A percentile compares a stretch with the other conserved stretches of the same genome.
Conservation (phyloP, 306 rosid species). For the Canavalia gladiata region DNA sequence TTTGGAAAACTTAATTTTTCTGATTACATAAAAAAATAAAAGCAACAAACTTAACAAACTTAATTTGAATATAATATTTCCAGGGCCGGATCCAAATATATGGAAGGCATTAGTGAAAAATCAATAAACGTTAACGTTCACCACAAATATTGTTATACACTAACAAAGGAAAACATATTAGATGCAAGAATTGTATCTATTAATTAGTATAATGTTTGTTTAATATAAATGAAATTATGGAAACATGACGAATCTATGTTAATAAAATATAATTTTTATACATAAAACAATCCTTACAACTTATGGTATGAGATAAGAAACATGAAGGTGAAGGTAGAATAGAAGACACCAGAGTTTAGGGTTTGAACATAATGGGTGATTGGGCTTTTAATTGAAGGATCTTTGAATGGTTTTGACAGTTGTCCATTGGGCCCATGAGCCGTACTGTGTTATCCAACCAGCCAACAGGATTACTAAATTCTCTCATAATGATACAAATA, state of each 20-base stretch:
- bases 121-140: too few species aligned
- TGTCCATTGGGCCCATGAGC: conserved; percentile 13
- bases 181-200: background rate
- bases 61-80: background rate
- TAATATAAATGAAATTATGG: background rate
- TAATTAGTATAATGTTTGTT: background rate
- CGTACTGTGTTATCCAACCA: background rate
- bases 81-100: background rate
- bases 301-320: background rate
- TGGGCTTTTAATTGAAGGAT: conserved; percentile 13
- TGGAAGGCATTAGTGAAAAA: background rate
- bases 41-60: background rate
- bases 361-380: background rate
- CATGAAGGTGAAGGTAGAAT: background rate
- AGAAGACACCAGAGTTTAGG: background rate
- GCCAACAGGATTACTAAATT: background rate
- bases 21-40: too few species aligned
- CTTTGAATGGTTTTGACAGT: conserved; percentile 1
- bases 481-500: background rate
- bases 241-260: background rate
- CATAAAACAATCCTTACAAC: too few species aligned
- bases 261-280: background rate
- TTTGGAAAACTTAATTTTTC: too few species aligned
- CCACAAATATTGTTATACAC: too few species aligned
- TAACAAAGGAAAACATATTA: too few species aligned